Percentiles rank a stretch among this genome's conserved stretches.
Conservation (phyloP, 1,284 basidiomycete species). For the Rhodotorula sp. region DNA sequence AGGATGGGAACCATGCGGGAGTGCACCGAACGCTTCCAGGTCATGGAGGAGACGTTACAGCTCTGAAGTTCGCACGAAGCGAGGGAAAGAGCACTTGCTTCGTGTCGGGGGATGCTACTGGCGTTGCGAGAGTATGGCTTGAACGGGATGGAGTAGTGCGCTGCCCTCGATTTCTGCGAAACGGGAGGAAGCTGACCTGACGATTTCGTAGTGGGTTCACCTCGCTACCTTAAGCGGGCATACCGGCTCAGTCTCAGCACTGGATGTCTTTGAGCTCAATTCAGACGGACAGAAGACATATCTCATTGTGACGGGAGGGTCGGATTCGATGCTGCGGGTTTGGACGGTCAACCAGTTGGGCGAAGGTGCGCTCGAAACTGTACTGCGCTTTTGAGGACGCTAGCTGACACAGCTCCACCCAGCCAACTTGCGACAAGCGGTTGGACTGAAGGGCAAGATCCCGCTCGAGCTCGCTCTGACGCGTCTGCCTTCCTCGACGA, state of each 20-base stretch:
- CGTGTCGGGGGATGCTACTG: conserved; percentile 70
- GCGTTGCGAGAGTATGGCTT: conserved; percentile 53
- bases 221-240: conserved; percentile 18
- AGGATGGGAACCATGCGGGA: conserved; percentile 59
- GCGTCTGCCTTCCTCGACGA: conserved; percentile 63
- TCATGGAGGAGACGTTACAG: conserved; percentile 72
- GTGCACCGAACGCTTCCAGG: conserved; percentile 68
- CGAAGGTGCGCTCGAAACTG: conserved; percentile 7
- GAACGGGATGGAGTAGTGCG: conserved; percentile 19
- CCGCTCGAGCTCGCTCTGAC: conserved; percentile 68
- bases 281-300: conserved; percentile 42
- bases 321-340: conserved; percentile 70
- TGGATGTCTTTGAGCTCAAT: conserved; percentile 15
- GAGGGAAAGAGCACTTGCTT: conserved; percentile 48
- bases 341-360: conserved; percentile 56
- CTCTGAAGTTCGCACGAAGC: conserved; percentile 60
- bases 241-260: conserved; percentile 27
- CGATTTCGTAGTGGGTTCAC: conserved; percentile 52
- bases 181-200: conserved; percentile 60
- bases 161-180: conserved; percentile 54
- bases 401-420: background rate
- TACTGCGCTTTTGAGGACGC: background rate
- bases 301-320: conserved; percentile 68
- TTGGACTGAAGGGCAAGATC: conserved; percentile 67
- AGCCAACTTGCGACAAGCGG: conserved; percentile 57